A percentile compares a stretch with the other conserved stretches of the same genome.
Evolutionary conservation across 164 flowering plant species (phyloP).

Genomic region (Brasenia schreberi): DNA sequence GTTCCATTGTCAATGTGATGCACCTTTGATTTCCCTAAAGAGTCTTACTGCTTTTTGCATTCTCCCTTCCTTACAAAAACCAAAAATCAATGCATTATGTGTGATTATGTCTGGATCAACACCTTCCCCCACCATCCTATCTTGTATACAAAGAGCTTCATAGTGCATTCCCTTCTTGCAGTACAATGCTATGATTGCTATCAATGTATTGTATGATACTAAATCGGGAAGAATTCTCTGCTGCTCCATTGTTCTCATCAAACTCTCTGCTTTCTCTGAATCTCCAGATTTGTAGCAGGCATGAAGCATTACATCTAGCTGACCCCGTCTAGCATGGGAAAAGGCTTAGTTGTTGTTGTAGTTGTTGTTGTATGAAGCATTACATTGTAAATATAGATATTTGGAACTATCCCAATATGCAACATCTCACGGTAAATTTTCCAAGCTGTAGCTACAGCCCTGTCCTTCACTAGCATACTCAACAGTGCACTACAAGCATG

Average conservation of each 20-base stretch:
- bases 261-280: conserved; percentile 49
- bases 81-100: conserved; percentile 65
- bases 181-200: conserved; percentile 61
- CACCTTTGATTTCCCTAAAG: conserved; percentile 59
- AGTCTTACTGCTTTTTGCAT: conserved; percentile 77
- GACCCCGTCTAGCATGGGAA: too few relatives aligned
- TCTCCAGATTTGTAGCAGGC: conserved; percentile 74
- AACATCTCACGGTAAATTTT: conserved; percentile 54
- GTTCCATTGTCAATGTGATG: too few relatives aligned
- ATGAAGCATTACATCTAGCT: conserved; percentile 86
- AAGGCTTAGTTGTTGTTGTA: too few relatives aligned
- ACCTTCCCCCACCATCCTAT: conserved; percentile 62
- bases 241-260: conserved; percentile 60
- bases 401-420: conserved; percentile 48
- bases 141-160: conserved; percentile 63
- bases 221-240: conserved; percentile 44
- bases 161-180: conserved; percentile 85
- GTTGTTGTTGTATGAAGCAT: too few relatives aligned
- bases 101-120: conserved; percentile 76
- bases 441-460: conserved; percentile 59
- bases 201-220: conserved; percentile 67
- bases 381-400: conserved; percentile 65
- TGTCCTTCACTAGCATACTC: conserved; percentile 51
- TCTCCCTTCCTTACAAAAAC: conserved; percentile 71
- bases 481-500: conserved; percentile 72